Evolutionary conservation across 495 filamentous ascomycete genomes (phyloP), one percentile per base, ranked within the genome.

Genomic region (Pseudotulostoma volvatum): DNA sequence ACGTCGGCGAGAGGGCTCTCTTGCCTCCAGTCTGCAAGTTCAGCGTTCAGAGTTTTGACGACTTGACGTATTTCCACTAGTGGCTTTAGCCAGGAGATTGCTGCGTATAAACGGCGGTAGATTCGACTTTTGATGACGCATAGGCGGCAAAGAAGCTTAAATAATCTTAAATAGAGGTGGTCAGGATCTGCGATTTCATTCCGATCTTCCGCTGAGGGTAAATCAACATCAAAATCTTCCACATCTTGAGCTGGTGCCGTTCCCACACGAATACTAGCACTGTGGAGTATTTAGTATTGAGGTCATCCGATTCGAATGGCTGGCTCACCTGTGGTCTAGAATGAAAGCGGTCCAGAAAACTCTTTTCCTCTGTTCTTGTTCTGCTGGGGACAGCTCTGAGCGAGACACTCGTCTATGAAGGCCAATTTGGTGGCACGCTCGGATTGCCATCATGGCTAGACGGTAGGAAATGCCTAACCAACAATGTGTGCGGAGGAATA

Each of bases 341-440:
- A 92, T 76, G 52, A 94, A 97, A 3, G 80, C 84, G 44, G 95
- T 92, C 90, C 90, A 97, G 52, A 95, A 96, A 11, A 95, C 88
- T 40, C 90, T 73, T 61, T 84, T 90, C 31, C 90, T 71, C 59
- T 95, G 88, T 53, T 97, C 90, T 40, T 82, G 78, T 52, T 96
- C 87, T 17, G 76, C 70, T 9, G 73, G 68, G 44, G 82, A 84
- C 14, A 95, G 65, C 44, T 85, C 80, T 51, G 93, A 93, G 3
- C 80, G 76, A 14, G 75, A 76, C 7, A 84, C 81, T 40, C 81
- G 70, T 53, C 92, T 93, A 57, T 97, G 90, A 25, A 97, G 68
- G n/a, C 90, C 90, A 52, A 97, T 93, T 48, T 77, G 84, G 47
- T 94, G 86, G 16, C 84, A 79, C 8, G 90, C 68, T 31, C 87